Evolutionary conservation across 768 basidiomycete species (phyloP), one percentile per base, ranked within the genome.

Genomic region (Boletus tomentosulus): DNA sequence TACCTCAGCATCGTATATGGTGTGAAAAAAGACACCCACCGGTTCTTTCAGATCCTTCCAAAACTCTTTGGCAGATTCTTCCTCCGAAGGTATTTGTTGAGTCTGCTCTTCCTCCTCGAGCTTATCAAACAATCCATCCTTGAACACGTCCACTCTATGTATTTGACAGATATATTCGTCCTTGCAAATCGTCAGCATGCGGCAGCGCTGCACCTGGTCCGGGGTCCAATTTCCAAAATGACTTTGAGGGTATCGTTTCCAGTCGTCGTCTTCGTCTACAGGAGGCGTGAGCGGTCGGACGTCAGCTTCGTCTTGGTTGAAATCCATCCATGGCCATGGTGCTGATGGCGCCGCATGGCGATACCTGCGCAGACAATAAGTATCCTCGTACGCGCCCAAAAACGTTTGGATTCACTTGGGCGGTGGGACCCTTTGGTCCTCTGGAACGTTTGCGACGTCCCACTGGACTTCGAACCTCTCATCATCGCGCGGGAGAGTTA

Each of bases 221-320:
- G 62, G 62, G 0, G 78, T 81, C 83, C 83, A 83, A 54, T 82
- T 84, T 11, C 78, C 78, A 55, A 79, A 84, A 12, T 75, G 66
- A 1, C 76, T 74, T 54, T 80, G 76, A 0, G 82, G 81, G 58
- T 83, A 83, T 55, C 50, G 45, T 7, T 50, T 34, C 76, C 76
- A 77, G 4, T 16, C 46, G 10, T 54, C 41, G 25, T 24, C 6
- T 9, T n/a, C 15, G 3, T 1, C 15, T 6, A 24, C 9, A 10
- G 22, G 3, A 10, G 54, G 58, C 4, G 57, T 30, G 8, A 58
- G 50, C 1, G 50, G 50, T 3, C 19, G 25, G 8, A 69, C 61
- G 11, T 56, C 19, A 4, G 60, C 51, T 0, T 41, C 49, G 52
- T 66, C 70, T 33, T 50, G 51, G 54, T 65, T 57, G 31, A 75